Evolutionary conservation across 75 land plant genomes (phyloP).

Genomic region (Isoetes taiwanensis): DNA sequence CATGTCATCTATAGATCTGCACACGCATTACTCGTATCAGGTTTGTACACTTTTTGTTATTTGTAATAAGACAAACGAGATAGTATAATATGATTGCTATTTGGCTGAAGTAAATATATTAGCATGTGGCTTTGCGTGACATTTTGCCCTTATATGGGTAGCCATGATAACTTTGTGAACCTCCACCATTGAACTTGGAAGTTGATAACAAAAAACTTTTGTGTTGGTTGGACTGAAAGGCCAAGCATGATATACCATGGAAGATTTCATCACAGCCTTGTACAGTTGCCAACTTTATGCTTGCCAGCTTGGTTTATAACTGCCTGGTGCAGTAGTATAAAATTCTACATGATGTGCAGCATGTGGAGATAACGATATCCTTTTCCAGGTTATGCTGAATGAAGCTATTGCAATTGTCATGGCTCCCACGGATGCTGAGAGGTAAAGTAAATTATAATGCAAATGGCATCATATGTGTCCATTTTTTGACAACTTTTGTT

Average conservation of each 20-base stretch:
- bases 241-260: not conserved
- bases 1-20: not conserved
- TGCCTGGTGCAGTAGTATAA: too few species aligned
- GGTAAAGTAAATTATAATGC: slow-evolving; percentile 31
- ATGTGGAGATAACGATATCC: too few species aligned
- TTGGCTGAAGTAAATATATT: not conserved
- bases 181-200: not conserved
- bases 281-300: not conserved
- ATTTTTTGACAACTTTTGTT: not conserved
- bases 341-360: too few species aligned
- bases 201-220: not conserved
- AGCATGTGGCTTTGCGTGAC: too few species aligned
- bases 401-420: slow-evolving; percentile 98
- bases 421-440: slow-evolving; percentile 81
- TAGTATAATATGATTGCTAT: not conserved
- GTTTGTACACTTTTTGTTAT: not conserved
- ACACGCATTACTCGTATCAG: slow-evolving; percentile 1
- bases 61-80: not conserved
- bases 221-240: too few species aligned
- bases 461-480: not conserved
- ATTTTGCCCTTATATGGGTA: too few species aligned
- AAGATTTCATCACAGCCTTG: not conserved
- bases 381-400: slow-evolving; percentile 67
- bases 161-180: too few species aligned
- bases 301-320: too few species aligned